Evolutionary conservation across 2,329 filamentous ascomycete genomes (phyloP), one percentile per base, ranked within the genome.

Genomic region (Diaporthe citrichinensis): DNA sequence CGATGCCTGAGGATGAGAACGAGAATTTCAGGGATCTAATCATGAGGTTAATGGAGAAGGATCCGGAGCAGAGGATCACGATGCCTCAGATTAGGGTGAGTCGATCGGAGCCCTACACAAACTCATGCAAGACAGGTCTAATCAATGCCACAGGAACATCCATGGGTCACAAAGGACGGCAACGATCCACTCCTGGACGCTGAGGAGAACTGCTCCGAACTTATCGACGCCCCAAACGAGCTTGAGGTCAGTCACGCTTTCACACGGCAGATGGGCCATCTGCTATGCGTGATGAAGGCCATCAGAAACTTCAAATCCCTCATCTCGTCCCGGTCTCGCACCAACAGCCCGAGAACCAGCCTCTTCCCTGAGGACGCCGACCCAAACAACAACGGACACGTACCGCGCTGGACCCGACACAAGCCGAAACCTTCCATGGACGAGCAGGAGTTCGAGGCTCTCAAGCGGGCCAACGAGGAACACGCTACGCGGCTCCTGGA

Each of bases 191-290:
- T 99, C 20, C 88, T 98, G 17, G 91, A 95, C 10, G 90, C 91
- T 59, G 94, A 95, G 78, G 96, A 98, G 81, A 99, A 99, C 79
- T 97, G 94, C 58, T 91, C 93, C 15, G 90, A 95, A 78, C 86
- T 95, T 23, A 88, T 98, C 44, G 94, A 95, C 77, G 91, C 92
- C 7, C 96, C 96, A 0, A 98, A 96, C 74, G 94, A 97, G 79
- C 92, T 96, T 74, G 97, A 99, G 84, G 91, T 98, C 81, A 95
- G 95, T 80, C 92, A 94, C 78, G 97, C 97, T 20, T 97, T 98
- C 78, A 98, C 97, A 3, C 91, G 91, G 34, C 97, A 95, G 81
- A 95, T 98, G 90, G 93, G 93, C 76, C 93, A 97, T 81, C 88
- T 98, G 2, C 88, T 98, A 74, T 94, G 92, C 71, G 94, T 98